These are phyloP conservation scores for Rosa hybrid DNA, from an alignment of 331 rosid genomes.

Conservation along the genomic window DNA sequence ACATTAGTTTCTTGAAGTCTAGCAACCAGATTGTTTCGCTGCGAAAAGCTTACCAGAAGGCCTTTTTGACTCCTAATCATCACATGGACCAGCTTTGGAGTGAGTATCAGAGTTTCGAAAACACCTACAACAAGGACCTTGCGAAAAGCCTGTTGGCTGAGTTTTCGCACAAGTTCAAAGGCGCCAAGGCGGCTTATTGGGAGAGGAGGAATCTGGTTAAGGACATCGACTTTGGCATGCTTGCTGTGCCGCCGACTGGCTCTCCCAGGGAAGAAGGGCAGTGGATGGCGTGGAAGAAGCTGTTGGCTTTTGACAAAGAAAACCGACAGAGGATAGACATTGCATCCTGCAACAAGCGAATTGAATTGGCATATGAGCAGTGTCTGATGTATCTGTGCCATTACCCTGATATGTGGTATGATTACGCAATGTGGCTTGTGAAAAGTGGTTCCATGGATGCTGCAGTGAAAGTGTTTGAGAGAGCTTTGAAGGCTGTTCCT, in stretches of 20 bases:
- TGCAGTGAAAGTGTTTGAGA: conserved; percentile 87
- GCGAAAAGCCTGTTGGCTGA: background rate
- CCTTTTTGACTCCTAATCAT: background rate
- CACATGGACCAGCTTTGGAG: background rate
- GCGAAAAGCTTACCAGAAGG: background rate
- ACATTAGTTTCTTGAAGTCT: background rate
- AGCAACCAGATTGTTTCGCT: background rate
- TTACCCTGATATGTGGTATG: conserved; percentile 94
- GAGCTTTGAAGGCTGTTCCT: conserved; percentile 91
- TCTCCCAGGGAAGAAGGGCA: background rate
- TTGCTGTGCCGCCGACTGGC: background rate
- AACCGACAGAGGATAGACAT: background rate
- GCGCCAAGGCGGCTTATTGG: background rate
- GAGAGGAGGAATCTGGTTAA: background rate
- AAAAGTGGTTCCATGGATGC: conserved; percentile 79
- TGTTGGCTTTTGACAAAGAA: background rate
- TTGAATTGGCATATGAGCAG: conserved; percentile 30
- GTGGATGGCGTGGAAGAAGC: conserved; percentile 6
- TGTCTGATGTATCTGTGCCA: conserved; percentile 89
- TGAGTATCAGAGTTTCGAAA: background rate
- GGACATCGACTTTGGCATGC: background rate
- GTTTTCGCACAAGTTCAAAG: background rate
- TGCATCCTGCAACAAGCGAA: background rate
- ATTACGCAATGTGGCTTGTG: conserved; percentile 94
- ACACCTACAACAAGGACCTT: background rate